Base-by-base conservation (phyloP, 2,329 filamentous ascomycete species). In the Lasiodiplodia gonubiensis region DNA sequence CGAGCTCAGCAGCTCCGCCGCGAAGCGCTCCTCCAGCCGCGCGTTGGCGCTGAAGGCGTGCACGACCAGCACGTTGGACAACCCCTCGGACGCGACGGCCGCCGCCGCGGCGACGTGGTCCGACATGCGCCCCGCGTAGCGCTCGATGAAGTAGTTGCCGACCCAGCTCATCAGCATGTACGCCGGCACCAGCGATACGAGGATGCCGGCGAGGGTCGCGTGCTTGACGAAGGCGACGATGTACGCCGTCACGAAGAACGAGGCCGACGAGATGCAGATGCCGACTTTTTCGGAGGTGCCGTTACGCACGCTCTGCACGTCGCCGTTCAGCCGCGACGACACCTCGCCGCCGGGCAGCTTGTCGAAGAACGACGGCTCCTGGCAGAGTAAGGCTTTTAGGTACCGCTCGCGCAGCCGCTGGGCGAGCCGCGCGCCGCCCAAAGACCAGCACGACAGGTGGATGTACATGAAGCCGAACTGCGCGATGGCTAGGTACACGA, bases 231-330 rank as follows among this genome's bases (percentile, higher is more conserved):
- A 92, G 1, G 88, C 88, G 18, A 92, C 86, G 4, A 89, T 81
- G 69, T 90, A 91, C 3, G 89, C 86, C 0, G 89, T 88, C 64
- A 90, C 74, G 73, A 91, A 91, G 75, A 90, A 92, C 2, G 87
- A 87, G 11, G 86, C 76, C 61, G 85, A 88, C 27, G 85, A 83
- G 4, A 92, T 81, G 70, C 86, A 85, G 39, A 90, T 86, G 63
- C 89, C 89, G 18, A 90, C 89, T 75, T 92, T 92, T 76, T 92
- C 90, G 1, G 87, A 89, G 0, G 89, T 90, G 16, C 90, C 90
- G 0, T 85, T 84, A 72, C 90, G 89, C 63, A 92, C 87, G 1
- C 86, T 85, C 68, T 89, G 85, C 39, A 91, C 89, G 71, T 92
- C 89, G 65, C 83, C 83, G 72, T 88, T 88, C 52, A 92, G 83